These are phyloP conservation scores for Backusella westeae DNA, from an alignment of 192 early-diverging fungal genomes.

Conservation along the genomic window DNA sequence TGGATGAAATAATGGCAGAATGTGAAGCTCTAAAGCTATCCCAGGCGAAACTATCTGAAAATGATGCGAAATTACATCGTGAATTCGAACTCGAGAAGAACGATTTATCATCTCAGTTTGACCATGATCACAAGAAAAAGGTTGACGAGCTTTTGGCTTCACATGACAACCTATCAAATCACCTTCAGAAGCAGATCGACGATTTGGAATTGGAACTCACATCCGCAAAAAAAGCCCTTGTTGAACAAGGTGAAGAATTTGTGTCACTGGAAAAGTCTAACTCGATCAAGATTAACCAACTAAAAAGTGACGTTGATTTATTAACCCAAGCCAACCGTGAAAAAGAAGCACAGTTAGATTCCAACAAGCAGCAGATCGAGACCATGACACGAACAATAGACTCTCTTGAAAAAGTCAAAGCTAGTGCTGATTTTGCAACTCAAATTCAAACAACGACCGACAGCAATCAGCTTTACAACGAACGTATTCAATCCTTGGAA, in stretches of 20 bases:
- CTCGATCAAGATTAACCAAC: neutral
- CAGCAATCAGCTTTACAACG: neutral
- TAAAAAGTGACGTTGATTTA: neutral
- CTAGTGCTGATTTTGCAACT: neutral
- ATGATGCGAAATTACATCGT: neutral
- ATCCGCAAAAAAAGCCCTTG: neutral
- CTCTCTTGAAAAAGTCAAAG: constrained; percentile 6
- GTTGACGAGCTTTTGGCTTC: neutral
- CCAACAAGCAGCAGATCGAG: neutral
- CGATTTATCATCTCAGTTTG: neutral
- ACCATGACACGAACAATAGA: constrained; percentile 4
- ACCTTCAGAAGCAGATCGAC: neutral
- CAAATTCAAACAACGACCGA: constrained; percentile 9
- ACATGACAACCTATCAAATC: neutral
- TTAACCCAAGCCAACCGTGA: neutral
- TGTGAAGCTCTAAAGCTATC: neutral
- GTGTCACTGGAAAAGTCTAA: neutral
- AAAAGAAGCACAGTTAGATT: neutral
- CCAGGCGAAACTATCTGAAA: neutral
- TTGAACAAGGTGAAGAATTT: neutral
- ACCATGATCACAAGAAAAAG: neutral
- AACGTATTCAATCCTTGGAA: neutral
- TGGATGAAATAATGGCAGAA: neutral
- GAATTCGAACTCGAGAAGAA: neutral
- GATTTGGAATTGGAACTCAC: constrained; percentile 2